Evolutionary conservation across 2,329 filamentous ascomycete genomes (phyloP), one percentile per base, ranked within the genome.

Genomic region (Epichloe uncinata): DNA sequence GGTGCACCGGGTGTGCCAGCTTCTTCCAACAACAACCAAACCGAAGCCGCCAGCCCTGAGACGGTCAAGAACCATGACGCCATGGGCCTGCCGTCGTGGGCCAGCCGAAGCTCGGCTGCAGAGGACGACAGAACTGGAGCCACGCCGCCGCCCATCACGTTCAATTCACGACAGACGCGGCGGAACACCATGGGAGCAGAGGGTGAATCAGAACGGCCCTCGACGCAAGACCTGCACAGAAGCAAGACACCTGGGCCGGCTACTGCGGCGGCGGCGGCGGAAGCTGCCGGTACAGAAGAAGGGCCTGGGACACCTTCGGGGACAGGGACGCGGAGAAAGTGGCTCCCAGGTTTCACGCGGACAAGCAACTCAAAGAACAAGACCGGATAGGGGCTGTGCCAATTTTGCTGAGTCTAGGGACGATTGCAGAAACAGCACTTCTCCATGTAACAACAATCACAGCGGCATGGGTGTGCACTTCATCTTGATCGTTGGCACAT

Each of bases 91-190:
- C 71, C 64, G 8, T 71, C 65, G 8, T 72, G 64, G 66, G 62
- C 62, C 6, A 64, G 61, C 48, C 62, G 69, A 15, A 61, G 56
- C 13, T 61, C 64, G 3, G 51, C 61, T 0, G 51, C 55, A 0
- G 70, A 71, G 1, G 71, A 74, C 4, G 72, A 75, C 8, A 60
- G 68, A 4, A 61, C 65, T 1, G 71, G 76, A 33, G 73, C 74
- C 0, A 80, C 77, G 7, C 77, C 77, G 3, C 77, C 77, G 4
- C 77, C 77, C 2, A 80, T 80, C 47, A 62, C 73, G 65, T 68
- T 75, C 15, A 74, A 71, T 47, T 64, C 60, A 20, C 64, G 65
- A 4, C 62, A 66, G 4, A 53, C 51, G 22, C 58, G 64, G 20
- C 55, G 61, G 6, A 54, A 57, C 46, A 62, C 63, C 4, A 45